These are phyloP conservation scores for Xylariaceae sp. DNA, from an alignment of 2,329 filamentous ascomycete species.

Conservation along the genomic window DNA sequence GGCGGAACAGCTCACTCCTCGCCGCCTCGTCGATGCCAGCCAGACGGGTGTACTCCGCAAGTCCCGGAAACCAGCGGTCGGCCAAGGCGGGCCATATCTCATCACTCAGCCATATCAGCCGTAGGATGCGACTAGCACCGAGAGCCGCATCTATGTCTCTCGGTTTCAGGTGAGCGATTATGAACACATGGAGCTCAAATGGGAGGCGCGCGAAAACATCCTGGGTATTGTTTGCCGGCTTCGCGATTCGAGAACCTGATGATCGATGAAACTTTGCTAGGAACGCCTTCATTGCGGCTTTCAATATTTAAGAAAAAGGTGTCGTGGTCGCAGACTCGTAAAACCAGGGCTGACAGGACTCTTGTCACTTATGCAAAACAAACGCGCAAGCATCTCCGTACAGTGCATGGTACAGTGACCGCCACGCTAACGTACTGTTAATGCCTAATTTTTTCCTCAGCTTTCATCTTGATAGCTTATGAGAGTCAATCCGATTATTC, in stretches of 20 bases:
- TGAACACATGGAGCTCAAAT: constrained; percentile 39
- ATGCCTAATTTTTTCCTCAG: too few relatives aligned
- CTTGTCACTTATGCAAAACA: too few relatives aligned
- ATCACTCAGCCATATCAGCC: constrained; percentile 38
- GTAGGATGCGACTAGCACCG: constrained; percentile 32
- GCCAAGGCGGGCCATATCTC: constrained; percentile 41
- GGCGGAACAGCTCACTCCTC: constrained; percentile 34
- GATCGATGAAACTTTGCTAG: constrained; percentile 26
- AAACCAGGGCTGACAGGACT: neutral
- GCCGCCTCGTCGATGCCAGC: constrained; percentile 21
- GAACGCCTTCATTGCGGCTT: constrained; percentile 20
- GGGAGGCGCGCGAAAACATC: constrained; percentile 40
- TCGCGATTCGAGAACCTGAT: constrained; percentile 5
- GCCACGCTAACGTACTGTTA: too few relatives aligned
- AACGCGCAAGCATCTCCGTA: constrained; percentile 8
- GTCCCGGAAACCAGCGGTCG: constrained; percentile 38
- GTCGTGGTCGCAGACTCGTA: neutral
- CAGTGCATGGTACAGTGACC: too few relatives aligned
- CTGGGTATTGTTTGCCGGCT: constrained; percentile 2
- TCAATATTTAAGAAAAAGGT: neutral
- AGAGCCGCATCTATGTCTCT: constrained; percentile 35
- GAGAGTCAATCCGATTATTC: too few relatives aligned
- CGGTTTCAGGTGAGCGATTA: constrained; percentile 37
- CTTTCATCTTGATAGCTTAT: too few relatives aligned
- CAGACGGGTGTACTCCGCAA: constrained; percentile 35